Conservation (phyloP, 192 early-diverging fungal species). For the Spinellus fusiger region DNA sequence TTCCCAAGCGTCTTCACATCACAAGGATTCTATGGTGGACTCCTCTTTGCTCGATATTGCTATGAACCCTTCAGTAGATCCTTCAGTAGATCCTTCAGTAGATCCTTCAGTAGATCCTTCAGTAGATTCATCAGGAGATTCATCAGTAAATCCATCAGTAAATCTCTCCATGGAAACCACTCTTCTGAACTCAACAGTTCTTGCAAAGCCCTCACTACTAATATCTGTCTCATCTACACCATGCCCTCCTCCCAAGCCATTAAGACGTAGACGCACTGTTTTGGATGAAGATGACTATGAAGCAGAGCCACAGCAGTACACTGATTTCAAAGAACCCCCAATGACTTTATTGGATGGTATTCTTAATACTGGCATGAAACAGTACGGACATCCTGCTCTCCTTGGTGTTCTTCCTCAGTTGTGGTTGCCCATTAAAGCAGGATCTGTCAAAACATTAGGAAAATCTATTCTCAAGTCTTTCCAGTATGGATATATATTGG, state of each 20-base stretch:
- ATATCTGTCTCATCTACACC: neutral
- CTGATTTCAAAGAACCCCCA: conserved; percentile 69
- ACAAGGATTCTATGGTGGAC: neutral
- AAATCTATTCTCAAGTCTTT: neutral
- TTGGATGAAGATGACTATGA: conserved; percentile 60
- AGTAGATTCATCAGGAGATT: too few species aligned
- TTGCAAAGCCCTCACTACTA: neutral
- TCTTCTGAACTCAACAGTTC: too few species aligned
- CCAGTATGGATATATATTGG: neutral
- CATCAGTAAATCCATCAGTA: too few species aligned
- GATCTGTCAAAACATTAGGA: neutral
- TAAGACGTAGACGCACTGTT: conserved; percentile 18
- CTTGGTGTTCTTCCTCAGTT: conserved; percentile 59
- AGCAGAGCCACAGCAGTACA: conserved; percentile 56
- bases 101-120: too few species aligned
- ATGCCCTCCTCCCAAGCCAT: neutral
- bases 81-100: too few species aligned
- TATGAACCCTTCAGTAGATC: too few species aligned
- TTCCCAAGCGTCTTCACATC: neutral
- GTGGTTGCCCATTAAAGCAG: conserved; percentile 62
- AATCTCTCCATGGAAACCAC: too few species aligned
- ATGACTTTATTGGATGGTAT: conserved; percentile 65
- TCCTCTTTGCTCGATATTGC: too few species aligned
- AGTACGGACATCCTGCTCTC: conserved; percentile 61
- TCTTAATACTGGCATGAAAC: conserved; percentile 62